Evolutionary conservation across 1,284 basidiomycete genomes (phyloP).

Genomic region (Limonomyces culmigenus): DNA sequence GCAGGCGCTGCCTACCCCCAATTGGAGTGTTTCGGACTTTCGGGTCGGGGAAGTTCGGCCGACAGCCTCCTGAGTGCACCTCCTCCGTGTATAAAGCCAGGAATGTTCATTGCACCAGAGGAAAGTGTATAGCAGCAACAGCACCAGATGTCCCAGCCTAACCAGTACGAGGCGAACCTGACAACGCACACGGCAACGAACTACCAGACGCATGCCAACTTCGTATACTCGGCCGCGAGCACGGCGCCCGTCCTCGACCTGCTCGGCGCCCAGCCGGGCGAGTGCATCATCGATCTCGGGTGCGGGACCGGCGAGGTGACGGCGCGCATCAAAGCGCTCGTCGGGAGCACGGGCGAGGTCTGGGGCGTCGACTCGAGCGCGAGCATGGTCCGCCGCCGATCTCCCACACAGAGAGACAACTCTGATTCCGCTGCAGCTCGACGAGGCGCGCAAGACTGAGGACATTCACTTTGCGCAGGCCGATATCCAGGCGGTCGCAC

Average conservation of each 20-base stretch:
- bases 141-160: no score
- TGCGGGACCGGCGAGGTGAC: conserved; percentile 75
- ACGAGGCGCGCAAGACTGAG: conserved; percentile 44
- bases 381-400: conserved; percentile 37
- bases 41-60: no score
- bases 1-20: no score
- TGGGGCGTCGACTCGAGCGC: conserved; percentile 55
- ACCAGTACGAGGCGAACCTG: no score
- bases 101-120: no score
- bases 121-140: no score
- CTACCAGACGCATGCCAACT: conserved; percentile 47
- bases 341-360: conserved; percentile 36
- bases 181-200: neutral
- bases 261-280: conserved; percentile 43
- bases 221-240: conserved; percentile 58
- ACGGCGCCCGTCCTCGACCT: conserved; percentile 45
- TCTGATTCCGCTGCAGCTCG: neutral
- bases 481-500: conserved; percentile 32
- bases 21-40: no score
- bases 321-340: conserved; percentile 30
- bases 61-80: no score
- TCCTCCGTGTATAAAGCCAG: no score
- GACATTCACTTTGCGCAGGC: conserved; percentile 27
- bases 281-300: conserved; percentile 63
- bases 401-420: neutral